Evolutionary conservation across 2,329 filamentous ascomycete species (phyloP), one percentile per base, ranked within the genome.

Genomic region (Fonsecaea erecta): DNA sequence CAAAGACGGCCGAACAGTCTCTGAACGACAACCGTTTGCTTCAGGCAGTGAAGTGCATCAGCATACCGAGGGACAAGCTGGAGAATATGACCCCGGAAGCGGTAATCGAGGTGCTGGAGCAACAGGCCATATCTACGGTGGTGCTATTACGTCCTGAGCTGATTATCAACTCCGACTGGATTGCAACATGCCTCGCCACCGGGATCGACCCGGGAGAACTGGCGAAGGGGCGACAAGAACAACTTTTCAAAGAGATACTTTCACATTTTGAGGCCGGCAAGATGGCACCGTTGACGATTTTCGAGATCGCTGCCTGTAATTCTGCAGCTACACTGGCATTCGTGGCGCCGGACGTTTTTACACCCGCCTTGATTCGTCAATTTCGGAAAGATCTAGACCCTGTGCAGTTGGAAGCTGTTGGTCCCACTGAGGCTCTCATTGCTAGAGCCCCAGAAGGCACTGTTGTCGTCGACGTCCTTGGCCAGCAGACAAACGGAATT

Each of bases 261-360:
- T 63, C 62, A 26, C 67, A 67, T 32, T 71, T 71, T 43, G 52
- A 66, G 16, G 21, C 52, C 8, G 30, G 48, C 14, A 68, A 69
- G 60, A 52, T 71, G 32, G 67, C 66, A 40, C 62, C 73, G 62
- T 78, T 75, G 79, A 79, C 4, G 75, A 73, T 28, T 62, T 72
- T 91, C 51, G 88, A 87, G 72, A 78, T 81, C 46, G 94, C 94
- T 59, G 91, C 94, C 2, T 96, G 89, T 76, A 88, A 88, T 71
- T 92, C 94, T 7, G 91, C 92, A 11, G 93, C 93, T 40, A 95
- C 98, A 73, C 83, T 99, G 64, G 93, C 92, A 2, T 99, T 99
- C 74, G 92, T 99, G 28, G 91, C 94, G 3, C 95, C 95, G 0
- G 90, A 95, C 51, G 82, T 82, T 16, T 90, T 96, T 78, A 90